These are phyloP conservation scores for Eustoma russellianum DNA, from an alignment of 257 asterid genomes.

Conservation along the genomic window DNA sequence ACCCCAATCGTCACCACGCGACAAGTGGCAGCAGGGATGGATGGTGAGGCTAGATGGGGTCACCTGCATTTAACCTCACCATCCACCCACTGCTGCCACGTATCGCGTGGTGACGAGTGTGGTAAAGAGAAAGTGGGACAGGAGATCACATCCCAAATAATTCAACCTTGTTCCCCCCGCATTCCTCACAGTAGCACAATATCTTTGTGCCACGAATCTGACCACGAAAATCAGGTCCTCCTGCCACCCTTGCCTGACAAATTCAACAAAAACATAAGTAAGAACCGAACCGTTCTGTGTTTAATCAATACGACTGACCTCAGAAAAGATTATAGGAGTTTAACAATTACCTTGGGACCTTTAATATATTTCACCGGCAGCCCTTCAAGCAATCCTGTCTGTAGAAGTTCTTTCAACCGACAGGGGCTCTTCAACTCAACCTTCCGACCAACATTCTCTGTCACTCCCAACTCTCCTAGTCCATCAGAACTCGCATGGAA, in stretches of 20 bases:
- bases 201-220: conserved; percentile 56
- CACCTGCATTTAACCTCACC: no score
- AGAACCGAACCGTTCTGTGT: background rate
- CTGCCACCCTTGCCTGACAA: conserved; percentile 34
- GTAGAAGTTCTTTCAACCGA: conserved; percentile 70
- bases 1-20: no score
- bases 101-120: no score
- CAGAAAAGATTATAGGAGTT: no score
- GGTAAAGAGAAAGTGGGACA: no score
- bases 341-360: conserved; percentile 48
- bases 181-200: conserved; percentile 61
- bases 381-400: conserved; percentile 82
- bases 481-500: conserved; percentile 24
- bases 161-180: conserved; percentile 59
- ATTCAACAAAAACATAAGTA: conserved; percentile 12
- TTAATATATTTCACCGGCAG: conserved; percentile 49
- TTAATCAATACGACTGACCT: background rate
- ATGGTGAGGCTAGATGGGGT: no score
- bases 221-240: conserved; percentile 52
- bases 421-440: conserved; percentile 48
- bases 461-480: conserved; percentile 13
- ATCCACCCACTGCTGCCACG: no score
- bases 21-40: no score
- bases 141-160: no score
- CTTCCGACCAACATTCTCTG: conserved; percentile 4